Percentiles rank a stretch among this genome's conserved stretches.
phyloP scores from a whole-genome alignment of 2,329 filamentous ascomycete genomes.

The Mycogone perniciosa region DNA sequence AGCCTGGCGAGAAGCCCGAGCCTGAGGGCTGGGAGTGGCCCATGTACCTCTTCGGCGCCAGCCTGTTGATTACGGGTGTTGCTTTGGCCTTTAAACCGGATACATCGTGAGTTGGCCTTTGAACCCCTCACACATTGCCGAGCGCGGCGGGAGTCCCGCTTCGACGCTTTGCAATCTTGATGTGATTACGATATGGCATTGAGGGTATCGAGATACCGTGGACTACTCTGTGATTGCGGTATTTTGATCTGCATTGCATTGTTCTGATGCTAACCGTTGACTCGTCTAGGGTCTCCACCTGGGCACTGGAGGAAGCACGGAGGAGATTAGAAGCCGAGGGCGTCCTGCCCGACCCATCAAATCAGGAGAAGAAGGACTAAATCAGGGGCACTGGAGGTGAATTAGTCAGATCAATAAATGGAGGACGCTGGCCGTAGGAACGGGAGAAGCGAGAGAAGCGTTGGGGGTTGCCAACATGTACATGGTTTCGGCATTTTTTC shows the following conservation, averaged over 20 bases:
- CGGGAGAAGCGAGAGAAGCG: slow-evolving; percentile 13
- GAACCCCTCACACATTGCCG: neutral
- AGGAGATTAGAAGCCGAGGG: slow-evolving; percentile 94
- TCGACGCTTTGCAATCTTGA: too few species aligned
- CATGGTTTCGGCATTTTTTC: slow-evolving; percentile 27
- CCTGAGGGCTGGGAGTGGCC: slow-evolving; percentile 93
- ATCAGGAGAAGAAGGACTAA: slow-evolving; percentile 46
- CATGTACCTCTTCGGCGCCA: slow-evolving; percentile 79
- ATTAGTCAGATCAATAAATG: slow-evolving; percentile 2
- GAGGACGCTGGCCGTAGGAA: slow-evolving; percentile 14
- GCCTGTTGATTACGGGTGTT: slow-evolving; percentile 64
- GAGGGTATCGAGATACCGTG: neutral
- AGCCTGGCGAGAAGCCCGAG: slow-evolving; percentile 91
- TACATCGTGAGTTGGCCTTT: slow-evolving; percentile 71
- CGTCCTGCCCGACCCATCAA: slow-evolving; percentile 70
- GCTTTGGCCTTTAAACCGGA: slow-evolving; percentile 96
- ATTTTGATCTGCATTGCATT: slow-evolving; percentile 17
- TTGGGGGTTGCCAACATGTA: slow-evolving; percentile 23
- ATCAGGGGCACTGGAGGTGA: slow-evolving; percentile 7
- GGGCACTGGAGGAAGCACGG: slow-evolving; percentile 95
- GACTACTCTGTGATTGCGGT: slow-evolving; percentile 13
- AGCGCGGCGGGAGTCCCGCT: neutral
- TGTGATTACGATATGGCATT: neutral
- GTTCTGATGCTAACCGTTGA: slow-evolving; percentile 23
- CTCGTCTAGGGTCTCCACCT: slow-evolving; percentile 84